Evolutionary conservation across 2,329 filamentous ascomycete genomes (phyloP).

Genomic region (Trichoderma sp.): DNA sequence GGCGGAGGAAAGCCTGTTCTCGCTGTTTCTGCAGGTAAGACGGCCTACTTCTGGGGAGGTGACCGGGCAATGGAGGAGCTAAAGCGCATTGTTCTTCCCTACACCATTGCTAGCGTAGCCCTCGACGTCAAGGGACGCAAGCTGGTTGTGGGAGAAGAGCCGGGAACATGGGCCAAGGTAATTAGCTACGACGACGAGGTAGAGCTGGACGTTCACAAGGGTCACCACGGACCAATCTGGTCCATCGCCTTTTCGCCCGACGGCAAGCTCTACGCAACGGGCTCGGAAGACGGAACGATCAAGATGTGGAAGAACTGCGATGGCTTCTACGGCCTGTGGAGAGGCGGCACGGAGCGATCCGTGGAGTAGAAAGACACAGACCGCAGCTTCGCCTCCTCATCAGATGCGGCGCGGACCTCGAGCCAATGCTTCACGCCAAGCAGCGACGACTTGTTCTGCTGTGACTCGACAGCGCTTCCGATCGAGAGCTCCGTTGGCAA

Average conservation of each 20-base stretch:
- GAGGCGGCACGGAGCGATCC: constrained; percentile 43
- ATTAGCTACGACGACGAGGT: constrained; percentile 82
- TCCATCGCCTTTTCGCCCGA: constrained; percentile 92
- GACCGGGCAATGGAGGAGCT: constrained; percentile 64
- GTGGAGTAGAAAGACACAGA: constrained; percentile 37
- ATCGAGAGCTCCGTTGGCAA: constrained; percentile 9
- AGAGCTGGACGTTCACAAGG: constrained; percentile 90
- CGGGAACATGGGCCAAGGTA: constrained; percentile 94
- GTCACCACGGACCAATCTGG: constrained; percentile 97
- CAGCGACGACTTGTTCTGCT: constrained; percentile 16
- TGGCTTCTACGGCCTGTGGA: constrained; percentile 63
- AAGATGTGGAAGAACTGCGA: constrained; percentile 80
- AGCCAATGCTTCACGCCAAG: constrained; percentile 20
- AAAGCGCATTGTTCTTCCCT: constrained; percentile 75
- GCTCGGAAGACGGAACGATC: constrained; percentile 95
- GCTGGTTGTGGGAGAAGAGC: constrained; percentile 85
- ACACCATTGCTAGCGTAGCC: constrained; percentile 87
- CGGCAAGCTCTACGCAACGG: constrained; percentile 92
- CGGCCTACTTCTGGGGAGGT: constrained; percentile 87
- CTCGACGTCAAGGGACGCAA: constrained; percentile 77
- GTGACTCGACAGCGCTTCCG: background rate
- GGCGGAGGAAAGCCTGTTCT: constrained; percentile 69
- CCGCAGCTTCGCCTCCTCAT: constrained; percentile 24
- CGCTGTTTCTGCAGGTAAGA: constrained; percentile 90
- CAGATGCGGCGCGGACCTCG: constrained; percentile 21